phyloP scores from a whole-genome alignment of 2,329 filamentous ascomycete species.

The Aspergillus luchuensis region DNA sequence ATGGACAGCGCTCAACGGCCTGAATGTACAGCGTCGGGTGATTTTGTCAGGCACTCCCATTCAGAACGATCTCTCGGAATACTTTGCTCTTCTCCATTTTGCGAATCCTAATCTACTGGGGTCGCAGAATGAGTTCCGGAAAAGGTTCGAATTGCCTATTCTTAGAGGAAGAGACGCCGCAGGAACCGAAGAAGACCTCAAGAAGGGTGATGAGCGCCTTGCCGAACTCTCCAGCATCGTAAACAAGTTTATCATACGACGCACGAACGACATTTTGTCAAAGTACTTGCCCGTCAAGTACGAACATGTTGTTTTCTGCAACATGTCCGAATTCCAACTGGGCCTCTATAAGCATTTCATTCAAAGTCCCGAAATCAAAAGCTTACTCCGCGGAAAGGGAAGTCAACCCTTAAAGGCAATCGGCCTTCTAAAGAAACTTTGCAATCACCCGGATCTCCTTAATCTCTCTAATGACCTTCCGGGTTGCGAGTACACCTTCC shows the following conservation, averaged over 20 bases:
- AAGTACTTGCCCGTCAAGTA: constrained; percentile 99
- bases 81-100: constrained; percentile 94
- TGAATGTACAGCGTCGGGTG: constrained; percentile 88
- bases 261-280: constrained; percentile 95
- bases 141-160: constrained; percentile 91
- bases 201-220: constrained; percentile 81
- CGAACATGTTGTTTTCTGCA: constrained; percentile 98
- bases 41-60: constrained; percentile 97
- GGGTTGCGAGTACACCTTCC: constrained; percentile 78
- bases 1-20: constrained; percentile 82
- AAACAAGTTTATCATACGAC: constrained; percentile 97
- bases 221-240: constrained; percentile 79
- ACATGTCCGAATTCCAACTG: constrained; percentile 86
- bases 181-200: constrained; percentile 77
- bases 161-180: constrained; percentile 87
- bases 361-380: constrained; percentile 90
- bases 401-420: constrained; percentile 97
- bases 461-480: constrained; percentile 81
- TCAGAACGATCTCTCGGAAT: constrained; percentile 97
- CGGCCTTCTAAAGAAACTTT: constrained; percentile 94
- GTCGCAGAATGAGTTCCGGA: constrained; percentile 86
- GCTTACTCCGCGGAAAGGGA: constrained; percentile 85
- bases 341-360: constrained; percentile 97
- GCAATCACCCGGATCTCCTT: constrained; percentile 94
- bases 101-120: constrained; percentile 92